Evolutionary conservation across 768 basidiomycete species (phyloP).

Genomic region (Tylopilus intermedius): DNA sequence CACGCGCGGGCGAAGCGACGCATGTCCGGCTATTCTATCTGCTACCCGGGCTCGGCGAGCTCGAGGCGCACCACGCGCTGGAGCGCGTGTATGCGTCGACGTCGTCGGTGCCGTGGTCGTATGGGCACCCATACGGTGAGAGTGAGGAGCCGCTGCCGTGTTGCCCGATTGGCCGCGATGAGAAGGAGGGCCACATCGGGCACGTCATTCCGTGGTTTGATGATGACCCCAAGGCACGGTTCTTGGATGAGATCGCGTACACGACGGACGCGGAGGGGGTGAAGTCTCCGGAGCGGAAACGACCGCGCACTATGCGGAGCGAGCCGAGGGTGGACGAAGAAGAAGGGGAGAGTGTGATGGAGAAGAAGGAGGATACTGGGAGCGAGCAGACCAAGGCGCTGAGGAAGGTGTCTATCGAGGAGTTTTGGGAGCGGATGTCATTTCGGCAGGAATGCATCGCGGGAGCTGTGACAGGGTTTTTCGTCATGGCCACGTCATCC

Average conservation of each 20-base stretch:
- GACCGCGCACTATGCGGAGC: conserved; percentile 34
- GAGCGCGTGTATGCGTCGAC: conserved; percentile 32
- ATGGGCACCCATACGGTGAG: conserved; percentile 72
- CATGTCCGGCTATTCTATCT: conserved; percentile 48
- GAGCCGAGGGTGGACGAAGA: conserved; percentile 9
- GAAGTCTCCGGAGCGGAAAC: conserved; percentile 60
- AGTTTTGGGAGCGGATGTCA: conserved; percentile 98
- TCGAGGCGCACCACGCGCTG: conserved; percentile 62
- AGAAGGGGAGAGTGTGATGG: conserved; percentile 26
- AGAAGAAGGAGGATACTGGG: conserved; percentile 23
- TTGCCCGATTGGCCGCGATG: conserved; percentile 31
- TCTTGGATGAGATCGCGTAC: conserved; percentile 85
- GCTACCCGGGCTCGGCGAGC: conserved; percentile 63
- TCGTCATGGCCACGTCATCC: conserved; percentile 53
- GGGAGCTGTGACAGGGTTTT: conserved; percentile 92
- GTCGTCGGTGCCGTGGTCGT: conserved; percentile 48
- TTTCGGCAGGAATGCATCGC: conserved; percentile 92
- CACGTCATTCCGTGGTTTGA: conserved; percentile 84
- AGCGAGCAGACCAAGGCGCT: conserved; percentile 52
- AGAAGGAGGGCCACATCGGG: conserved; percentile 43
- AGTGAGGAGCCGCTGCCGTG: conserved; percentile 33
- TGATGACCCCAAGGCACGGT: conserved; percentile 95
- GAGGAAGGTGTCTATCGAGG: conserved; percentile 56
- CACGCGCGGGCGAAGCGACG: conserved; percentile 4
- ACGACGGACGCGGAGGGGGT: conserved; percentile 56